These are phyloP conservation scores for Fusarium aywerte DNA, from an alignment of 2,329 filamentous ascomycete genomes.

Conservation along the genomic window DNA sequence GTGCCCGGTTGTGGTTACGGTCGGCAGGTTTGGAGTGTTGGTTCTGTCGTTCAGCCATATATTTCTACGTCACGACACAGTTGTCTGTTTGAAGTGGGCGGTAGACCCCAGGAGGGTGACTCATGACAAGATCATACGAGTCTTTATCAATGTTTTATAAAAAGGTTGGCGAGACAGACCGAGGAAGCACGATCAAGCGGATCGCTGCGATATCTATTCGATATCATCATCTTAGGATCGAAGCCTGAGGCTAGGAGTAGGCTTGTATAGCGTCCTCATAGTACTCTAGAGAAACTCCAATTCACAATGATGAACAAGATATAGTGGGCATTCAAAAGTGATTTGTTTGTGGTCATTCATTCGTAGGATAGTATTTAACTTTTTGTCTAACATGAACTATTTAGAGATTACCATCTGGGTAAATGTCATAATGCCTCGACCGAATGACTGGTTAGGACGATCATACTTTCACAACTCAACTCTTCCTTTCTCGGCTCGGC, in stretches of 20 bases:
- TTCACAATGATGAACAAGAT: slow-evolving; percentile 36
- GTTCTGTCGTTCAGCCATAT: slow-evolving; percentile 20
- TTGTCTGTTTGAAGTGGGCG: slow-evolving; percentile 28
- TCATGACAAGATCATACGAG: slow-evolving; percentile 21
- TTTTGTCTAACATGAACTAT: neutral
- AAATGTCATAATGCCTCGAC: neutral
- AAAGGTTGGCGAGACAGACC: slow-evolving; percentile 18
- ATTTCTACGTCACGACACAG: slow-evolving; percentile 28
- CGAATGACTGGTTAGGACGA: neutral
- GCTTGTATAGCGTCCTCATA: slow-evolving; percentile 12
- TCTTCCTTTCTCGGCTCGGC: neutral
- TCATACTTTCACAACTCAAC: neutral
- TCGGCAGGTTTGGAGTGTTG: slow-evolving; percentile 25
- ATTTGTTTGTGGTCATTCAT: neutral
- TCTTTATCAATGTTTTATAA: slow-evolving; percentile 31
- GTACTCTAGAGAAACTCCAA: slow-evolving; percentile 42
- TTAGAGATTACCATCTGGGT: neutral
- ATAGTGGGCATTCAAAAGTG: neutral
- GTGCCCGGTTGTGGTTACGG: slow-evolving; percentile 35
- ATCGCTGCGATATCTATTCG: slow-evolving; percentile 24
- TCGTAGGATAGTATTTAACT: neutral
- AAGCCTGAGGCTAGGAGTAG: slow-evolving; percentile 4
- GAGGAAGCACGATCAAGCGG: slow-evolving; percentile 6
- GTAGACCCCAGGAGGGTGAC: slow-evolving; percentile 35
- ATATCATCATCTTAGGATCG: slow-evolving; percentile 11